Conservation (phyloP, 2,329 filamentous ascomycete genomes). For the Cordyceps pruinosa region DNA sequence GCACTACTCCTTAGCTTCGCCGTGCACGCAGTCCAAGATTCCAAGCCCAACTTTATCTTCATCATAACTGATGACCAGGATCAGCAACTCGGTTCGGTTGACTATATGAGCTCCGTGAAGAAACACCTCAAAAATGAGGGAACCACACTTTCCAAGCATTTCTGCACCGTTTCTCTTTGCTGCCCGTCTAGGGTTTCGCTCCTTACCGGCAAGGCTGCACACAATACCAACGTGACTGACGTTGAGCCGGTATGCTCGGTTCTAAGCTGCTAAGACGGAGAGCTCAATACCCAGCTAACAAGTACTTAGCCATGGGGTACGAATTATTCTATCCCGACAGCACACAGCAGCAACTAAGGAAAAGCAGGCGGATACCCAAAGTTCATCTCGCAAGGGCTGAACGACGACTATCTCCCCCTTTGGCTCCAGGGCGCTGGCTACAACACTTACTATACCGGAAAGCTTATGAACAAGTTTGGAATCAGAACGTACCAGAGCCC, state of each 20-base stretch:
- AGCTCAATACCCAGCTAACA: neutral
- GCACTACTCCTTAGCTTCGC: neutral
- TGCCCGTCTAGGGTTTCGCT: slow-evolving; percentile 58
- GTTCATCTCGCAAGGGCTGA: slow-evolving; percentile 42
- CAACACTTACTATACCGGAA: slow-evolving; percentile 48
- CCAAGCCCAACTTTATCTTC: slow-evolving; percentile 52
- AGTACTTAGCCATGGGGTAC: slow-evolving; percentile 18
- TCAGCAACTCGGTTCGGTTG: slow-evolving; percentile 51
- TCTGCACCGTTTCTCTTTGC: slow-evolving; percentile 57
- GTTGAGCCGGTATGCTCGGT: slow-evolving; percentile 24
- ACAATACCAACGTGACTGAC: slow-evolving; percentile 57
- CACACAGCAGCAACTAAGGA: neutral
- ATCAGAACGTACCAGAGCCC: slow-evolving; percentile 44
- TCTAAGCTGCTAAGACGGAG: slow-evolving; percentile 40
- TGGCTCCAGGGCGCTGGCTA: slow-evolving; percentile 47
- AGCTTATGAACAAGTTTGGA: slow-evolving; percentile 46
- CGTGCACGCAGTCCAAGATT: neutral
- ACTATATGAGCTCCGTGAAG: slow-evolving; percentile 49
- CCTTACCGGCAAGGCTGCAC: slow-evolving; percentile 50
- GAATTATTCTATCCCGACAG: neutral
- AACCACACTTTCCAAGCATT: slow-evolving; percentile 53
- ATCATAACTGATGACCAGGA: slow-evolving; percentile 63
- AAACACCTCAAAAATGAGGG: slow-evolving; percentile 50
- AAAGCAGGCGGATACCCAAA: slow-evolving; percentile 36
- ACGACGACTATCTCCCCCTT: slow-evolving; percentile 42